A percentile compares a stretch with the other conserved stretches of the same genome.
Conservation (phyloP, 129 eudicot species). For the Lonicera japonica region DNA sequence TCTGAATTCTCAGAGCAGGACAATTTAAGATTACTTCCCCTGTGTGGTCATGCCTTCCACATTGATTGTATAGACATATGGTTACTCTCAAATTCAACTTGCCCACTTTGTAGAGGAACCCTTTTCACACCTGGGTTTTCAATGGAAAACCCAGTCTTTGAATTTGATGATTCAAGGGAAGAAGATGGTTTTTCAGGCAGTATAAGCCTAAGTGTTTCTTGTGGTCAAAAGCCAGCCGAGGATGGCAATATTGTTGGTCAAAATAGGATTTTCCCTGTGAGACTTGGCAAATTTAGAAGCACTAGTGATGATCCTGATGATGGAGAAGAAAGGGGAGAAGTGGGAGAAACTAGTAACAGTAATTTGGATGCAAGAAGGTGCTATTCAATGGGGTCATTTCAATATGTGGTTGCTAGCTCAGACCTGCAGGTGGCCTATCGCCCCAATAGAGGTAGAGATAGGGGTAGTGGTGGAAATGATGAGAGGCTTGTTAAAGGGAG, state of each 20-base stretch:
- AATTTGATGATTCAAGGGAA: conserved; percentile 42
- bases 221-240: conserved; percentile 36
- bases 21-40: conserved; percentile 61
- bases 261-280: conserved; percentile 76
- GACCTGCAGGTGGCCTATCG: conserved; percentile 68
- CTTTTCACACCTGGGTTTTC: conserved; percentile 72
- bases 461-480: conserved; percentile 22
- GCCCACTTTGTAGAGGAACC: conserved; percentile 89
- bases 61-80: conserved; percentile 90
- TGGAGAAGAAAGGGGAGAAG: conserved; percentile 29
- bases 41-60: conserved; percentile 96
- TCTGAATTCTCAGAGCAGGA: conserved; percentile 80
- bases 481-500: conserved; percentile 39
- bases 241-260: conserved; percentile 36
- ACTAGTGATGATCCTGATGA: conserved; percentile 23
- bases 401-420: conserved; percentile 74
- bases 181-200: conserved; percentile 35
- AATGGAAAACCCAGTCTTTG: conserved; percentile 63
- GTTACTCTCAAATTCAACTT: conserved; percentile 85
- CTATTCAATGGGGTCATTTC: conserved; percentile 90
- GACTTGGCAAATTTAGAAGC: conserved; percentile 81
- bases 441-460: conserved; percentile 33
- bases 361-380: conserved; percentile 91
- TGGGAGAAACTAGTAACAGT: conserved; percentile 74
- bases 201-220: conserved; percentile 20